Conservation (phyloP, 1,139 yeast genomes). For the Pichia sp. region DNA sequence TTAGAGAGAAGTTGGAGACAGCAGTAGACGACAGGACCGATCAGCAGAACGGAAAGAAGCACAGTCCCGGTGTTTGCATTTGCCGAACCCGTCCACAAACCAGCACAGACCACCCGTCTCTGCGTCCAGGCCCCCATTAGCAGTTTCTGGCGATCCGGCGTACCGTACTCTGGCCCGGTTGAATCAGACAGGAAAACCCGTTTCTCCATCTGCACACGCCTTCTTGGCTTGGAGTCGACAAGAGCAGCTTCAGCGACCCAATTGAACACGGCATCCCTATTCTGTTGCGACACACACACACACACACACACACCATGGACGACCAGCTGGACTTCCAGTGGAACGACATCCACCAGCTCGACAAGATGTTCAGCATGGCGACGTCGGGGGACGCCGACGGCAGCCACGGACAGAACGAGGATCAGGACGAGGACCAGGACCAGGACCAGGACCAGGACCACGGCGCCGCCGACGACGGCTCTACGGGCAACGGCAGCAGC, state of each 20-base stretch:
- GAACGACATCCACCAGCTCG: conserved; percentile 7
- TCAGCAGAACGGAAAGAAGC: not conserved
- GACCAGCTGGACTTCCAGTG: conserved; percentile 2
- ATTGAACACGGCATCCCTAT: not conserved
- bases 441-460: not conserved
- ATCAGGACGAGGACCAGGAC: not conserved
- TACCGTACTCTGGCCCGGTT: too few relatives aligned
- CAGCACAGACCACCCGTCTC: too few relatives aligned
- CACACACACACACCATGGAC: not conserved
- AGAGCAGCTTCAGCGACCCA: too few relatives aligned
- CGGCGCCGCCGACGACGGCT: too few relatives aligned
- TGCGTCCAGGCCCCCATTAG: too few relatives aligned
- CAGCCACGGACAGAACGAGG: too few relatives aligned
- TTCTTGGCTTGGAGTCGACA: too few relatives aligned
- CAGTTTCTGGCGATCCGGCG: too few relatives aligned
- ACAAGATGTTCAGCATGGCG: conserved; percentile 2
- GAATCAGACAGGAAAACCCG: too few relatives aligned
- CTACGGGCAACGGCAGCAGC: not conserved
- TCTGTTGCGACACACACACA: not conserved
- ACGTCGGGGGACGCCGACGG: not conserved
- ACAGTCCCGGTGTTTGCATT: too few relatives aligned
- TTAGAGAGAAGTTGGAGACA: not conserved
- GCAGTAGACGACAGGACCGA: not conserved
- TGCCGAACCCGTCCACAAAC: too few relatives aligned
- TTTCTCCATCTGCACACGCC: too few relatives aligned